A percentile compares a stretch with the other conserved stretches of the same genome.
Conservation (phyloP, 1,139 yeast genomes). For the Diutina pseudorugosa region DNA sequence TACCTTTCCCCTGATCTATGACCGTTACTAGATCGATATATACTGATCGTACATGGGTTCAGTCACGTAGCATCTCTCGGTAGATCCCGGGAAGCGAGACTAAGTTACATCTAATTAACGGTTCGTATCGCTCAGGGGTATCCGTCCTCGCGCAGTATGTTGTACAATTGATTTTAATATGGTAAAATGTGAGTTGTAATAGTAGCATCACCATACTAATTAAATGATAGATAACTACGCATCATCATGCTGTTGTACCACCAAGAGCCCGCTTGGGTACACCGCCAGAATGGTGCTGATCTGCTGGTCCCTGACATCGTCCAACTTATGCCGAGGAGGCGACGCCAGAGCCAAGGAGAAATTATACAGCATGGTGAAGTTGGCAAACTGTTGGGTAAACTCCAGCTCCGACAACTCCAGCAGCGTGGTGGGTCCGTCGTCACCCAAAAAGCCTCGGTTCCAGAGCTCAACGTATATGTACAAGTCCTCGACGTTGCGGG, state of each 20-base stretch:
- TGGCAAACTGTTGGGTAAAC: conserved; percentile 13
- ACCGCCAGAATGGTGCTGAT: conserved; percentile 20
- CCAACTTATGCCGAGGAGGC: conserved; percentile 25
- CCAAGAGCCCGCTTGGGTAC: conserved; percentile 32
- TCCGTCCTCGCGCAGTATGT: no score
- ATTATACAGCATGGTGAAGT: conserved; percentile 16
- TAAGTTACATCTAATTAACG: no score
- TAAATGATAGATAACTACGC: no score
- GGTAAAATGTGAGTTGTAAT: no score
- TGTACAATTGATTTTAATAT: no score
- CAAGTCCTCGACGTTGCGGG: conserved; percentile 37
- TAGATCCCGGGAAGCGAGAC: no score
- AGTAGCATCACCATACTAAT: no score
- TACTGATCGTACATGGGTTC: no score
- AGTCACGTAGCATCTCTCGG: no score
- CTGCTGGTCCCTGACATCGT: conserved; percentile 11
- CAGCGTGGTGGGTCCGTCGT: conserved; percentile 20
- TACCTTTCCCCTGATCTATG: no score
- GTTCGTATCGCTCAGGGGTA: no score
- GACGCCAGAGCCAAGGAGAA: conserved; percentile 26
- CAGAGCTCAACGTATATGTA: conserved; percentile 44
- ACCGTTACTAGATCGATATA: no score
- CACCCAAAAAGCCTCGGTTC: conserved; percentile 6
- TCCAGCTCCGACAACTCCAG: conserved; percentile 29
- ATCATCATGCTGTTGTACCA: conserved; percentile 18